Conservation (phyloP, 441 rosid species). For the Manihot esculenta region DNA sequence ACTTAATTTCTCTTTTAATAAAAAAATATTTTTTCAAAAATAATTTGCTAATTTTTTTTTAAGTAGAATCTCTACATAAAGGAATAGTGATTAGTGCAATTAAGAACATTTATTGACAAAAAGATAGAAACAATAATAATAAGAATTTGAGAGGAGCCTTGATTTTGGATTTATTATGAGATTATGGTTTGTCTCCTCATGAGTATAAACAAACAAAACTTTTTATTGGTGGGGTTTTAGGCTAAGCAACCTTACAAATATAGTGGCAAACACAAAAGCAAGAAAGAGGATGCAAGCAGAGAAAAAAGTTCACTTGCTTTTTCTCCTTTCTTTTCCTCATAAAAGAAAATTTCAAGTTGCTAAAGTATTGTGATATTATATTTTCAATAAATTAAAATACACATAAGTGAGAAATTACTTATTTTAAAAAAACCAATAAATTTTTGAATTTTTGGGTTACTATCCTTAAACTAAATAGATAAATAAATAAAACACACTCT, state of each 20-base stretch:
- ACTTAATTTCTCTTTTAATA: too few species aligned
- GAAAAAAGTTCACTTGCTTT: constrained; percentile 41
- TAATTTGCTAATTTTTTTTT: not conserved
- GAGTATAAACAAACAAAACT: constrained; percentile 32
- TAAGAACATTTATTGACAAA: not conserved
- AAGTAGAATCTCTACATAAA: too few species aligned
- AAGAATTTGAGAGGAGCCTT: constrained; percentile 13
- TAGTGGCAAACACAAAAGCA: constrained; percentile 30
- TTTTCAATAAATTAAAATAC: too few species aligned
- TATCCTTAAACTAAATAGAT: too few species aligned
- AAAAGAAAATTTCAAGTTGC: constrained; percentile 18
- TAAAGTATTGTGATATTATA: too few species aligned
- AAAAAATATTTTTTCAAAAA: not conserved
- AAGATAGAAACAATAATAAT: not conserved
- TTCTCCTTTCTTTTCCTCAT: constrained; percentile 11
- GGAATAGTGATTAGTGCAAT: not conserved
- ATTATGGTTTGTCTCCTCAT: constrained; percentile 20
- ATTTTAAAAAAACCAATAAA: too few species aligned
- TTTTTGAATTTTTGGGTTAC: too few species aligned
- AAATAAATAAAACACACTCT: too few species aligned
- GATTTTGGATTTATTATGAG: constrained; percentile 22
- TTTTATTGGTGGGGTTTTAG: constrained; percentile 31
- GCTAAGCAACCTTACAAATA: constrained; percentile 20
- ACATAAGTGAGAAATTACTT: too few species aligned
- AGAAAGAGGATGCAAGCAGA: constrained; percentile 18